phyloP scores from a whole-genome alignment of 202 grass and related monocot species.

The Setaria viridis region DNA sequence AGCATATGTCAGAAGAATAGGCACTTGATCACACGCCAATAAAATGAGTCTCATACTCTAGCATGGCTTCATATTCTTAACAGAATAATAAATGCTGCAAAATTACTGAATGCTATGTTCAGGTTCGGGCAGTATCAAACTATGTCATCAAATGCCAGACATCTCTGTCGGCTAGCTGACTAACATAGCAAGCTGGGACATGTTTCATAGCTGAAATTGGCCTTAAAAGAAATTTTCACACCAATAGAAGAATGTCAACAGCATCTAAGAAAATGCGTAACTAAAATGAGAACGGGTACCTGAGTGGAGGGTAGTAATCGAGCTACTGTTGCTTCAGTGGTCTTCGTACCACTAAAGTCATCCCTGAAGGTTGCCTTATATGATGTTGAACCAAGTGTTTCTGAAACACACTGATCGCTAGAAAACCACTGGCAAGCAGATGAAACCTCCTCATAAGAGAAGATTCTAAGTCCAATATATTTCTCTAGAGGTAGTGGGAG shows the following conservation, averaged over 20 bases:
- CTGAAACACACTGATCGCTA: slow-evolving; percentile 59
- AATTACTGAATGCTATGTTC: background rate
- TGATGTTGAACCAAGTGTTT: slow-evolving; percentile 66
- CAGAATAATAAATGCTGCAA: slow-evolving; percentile 22
- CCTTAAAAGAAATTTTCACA: slow-evolving; percentile 2
- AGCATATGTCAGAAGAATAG: slow-evolving; percentile 20
- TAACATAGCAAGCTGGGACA: background rate
- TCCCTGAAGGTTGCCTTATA: slow-evolving; percentile 90
- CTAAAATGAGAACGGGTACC: slow-evolving; percentile 49
- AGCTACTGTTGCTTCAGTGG: slow-evolving; percentile 76
- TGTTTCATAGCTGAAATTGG: slow-evolving; percentile 10
- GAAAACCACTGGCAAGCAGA: slow-evolving; percentile 86
- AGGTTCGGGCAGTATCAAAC: slow-evolving; percentile 21
- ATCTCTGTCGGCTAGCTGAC: background rate
- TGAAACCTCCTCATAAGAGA: slow-evolving; percentile 82
- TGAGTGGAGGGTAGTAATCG: slow-evolving; percentile 67
- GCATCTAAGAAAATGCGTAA: background rate
- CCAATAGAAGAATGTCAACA: background rate
- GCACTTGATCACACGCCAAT: slow-evolving; percentile 2
- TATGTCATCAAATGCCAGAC: slow-evolving; percentile 17
- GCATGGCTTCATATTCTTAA: slow-evolving; percentile 25
- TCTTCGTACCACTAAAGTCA: slow-evolving; percentile 58
- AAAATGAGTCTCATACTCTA: slow-evolving; percentile 23
- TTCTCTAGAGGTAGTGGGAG: slow-evolving; percentile 80
- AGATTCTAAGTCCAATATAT: slow-evolving; percentile 60